Evolutionary conservation across 768 basidiomycete genomes (phyloP), one percentile per base, ranked within the genome.

Genomic region (Auriscalpium orientale): DNA sequence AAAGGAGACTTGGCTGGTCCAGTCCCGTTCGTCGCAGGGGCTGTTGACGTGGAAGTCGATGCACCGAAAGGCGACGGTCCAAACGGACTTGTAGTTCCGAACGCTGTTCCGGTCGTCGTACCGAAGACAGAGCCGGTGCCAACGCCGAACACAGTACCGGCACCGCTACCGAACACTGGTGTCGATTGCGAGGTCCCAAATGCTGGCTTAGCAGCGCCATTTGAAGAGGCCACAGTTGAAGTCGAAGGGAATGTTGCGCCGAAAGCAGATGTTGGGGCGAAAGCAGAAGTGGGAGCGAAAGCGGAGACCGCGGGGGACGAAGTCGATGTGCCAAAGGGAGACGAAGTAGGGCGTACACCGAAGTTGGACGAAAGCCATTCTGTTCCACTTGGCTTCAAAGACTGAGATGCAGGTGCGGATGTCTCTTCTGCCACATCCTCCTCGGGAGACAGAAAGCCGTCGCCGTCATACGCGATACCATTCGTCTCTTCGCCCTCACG

Each of bases 311-410:
- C 56, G 4, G 70, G 64, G 18, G 63, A 56, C 4, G 63, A 56
- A 12, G 56, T 49, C 16, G 52, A 46, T 3, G 38, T 46, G 28
- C 56, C 65, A 11, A 62, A 55, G 21, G 54, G 54, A 5, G 51
- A 56, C 13, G 61, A 57, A 4, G 68, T 58, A 22, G 71, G 69
- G 46, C 58, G 58, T 4, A 62, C 49, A 20, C 68, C 68, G 57
- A 71, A 70, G 37, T 64, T 66, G 49, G 60, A 72, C 58, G 60
- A 70, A 51, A 60, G 62, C 71, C 66, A 72, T 58, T 64, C 72
- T 52, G 65, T 68, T 49, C 64, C 66, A 58, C 62, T 64, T 49
- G 64, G 65, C 69, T 65, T 66, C 60, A 54, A 51, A 10, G 54
- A n/a, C 4, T 48, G 4, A 2, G 49, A 20, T 22, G 63, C 15